Evolutionary conservation across 495 filamentous ascomycete genomes (phyloP), one percentile per base, ranked within the genome.

Genomic region (Hypoxylon trugodes): DNA sequence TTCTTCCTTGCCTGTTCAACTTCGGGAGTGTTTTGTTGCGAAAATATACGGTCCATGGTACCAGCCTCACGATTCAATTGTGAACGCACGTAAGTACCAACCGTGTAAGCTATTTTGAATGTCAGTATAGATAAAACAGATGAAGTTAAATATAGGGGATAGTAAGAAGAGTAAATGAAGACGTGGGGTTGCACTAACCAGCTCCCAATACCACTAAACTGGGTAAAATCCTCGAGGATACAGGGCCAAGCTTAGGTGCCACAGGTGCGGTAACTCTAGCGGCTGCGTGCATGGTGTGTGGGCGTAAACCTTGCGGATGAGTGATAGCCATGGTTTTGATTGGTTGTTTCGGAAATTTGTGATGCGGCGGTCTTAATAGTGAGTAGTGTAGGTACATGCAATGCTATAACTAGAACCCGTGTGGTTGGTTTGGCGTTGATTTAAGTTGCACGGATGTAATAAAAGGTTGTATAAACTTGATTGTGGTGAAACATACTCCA

Each of bases 21-120:
- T 13, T 70, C 59, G 24, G 76, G 70, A 0, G 76, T 75, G 61
- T 78, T 77, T 49, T 78, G 72, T 54, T 78, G 72, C 0, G 76
- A 53, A 46, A 77, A 78, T 62, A 76, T 74, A 28, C 65, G 59
- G 63, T 78, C 74, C 68, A 78, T 71, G 24, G 66, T 62, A 10
- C 65, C 59, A 26, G 76, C 65, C 26, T 77, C 68, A 16, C 61
- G 51, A 45, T 30, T 46, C 1, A 78, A 66, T 32, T 78, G 76
- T 3, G 62, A 61, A 4, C 55, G 57, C 16, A 78, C 60, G 54
- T 71, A 78, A 1, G 68, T 26, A 30, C 63, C 68, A 6, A 77
- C 72, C 32, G 64, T 65, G 24, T 65, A 73, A 41, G 72, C 68
- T 66, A 59, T 68, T 61, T 42, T 43, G 0, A 48, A 46, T 21